A percentile compares a stretch with the other conserved stretches of the same genome.
Conservation (phyloP, 2,329 filamentous ascomycete species). For the Dactylella cylindrospora region DNA sequence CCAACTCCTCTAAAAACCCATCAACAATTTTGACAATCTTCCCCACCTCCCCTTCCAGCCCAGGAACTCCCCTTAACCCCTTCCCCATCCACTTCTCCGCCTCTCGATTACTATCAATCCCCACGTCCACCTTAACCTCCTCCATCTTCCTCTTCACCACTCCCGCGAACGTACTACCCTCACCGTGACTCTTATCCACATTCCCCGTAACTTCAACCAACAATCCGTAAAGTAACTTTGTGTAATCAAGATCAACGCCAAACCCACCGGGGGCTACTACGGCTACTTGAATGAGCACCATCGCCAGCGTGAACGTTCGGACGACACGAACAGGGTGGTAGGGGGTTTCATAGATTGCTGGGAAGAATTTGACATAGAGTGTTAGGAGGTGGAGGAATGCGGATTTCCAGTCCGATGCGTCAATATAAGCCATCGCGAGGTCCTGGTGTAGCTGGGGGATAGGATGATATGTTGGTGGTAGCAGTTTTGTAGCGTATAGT, state of each 20-base stretch:
- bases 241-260: constrained; percentile 52
- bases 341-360: constrained; percentile 56
- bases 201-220: constrained; percentile 53
- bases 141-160: constrained; percentile 52
- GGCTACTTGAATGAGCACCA: constrained; percentile 46
- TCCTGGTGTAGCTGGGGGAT: constrained; percentile 59
- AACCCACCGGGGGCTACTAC: constrained; percentile 47
- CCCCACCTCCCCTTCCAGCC: constrained; percentile 41
- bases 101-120: constrained; percentile 44
- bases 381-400: constrained; percentile 59
- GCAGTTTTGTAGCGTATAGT: constrained; percentile 53
- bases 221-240: constrained; percentile 54
- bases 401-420: constrained; percentile 53
- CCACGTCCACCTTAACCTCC: constrained; percentile 51
- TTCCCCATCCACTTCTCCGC: constrained; percentile 42
- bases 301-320: constrained; percentile 49
- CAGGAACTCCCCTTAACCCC: constrained; percentile 34
- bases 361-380: constrained; percentile 58
- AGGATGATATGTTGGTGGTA: constrained; percentile 60
- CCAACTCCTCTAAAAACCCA: constrained; percentile 15
- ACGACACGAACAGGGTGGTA: constrained; percentile 61
- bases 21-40: constrained; percentile 37
- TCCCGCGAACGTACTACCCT: constrained; percentile 53
- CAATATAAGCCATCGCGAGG: constrained; percentile 57
- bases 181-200: constrained; percentile 55